Base-by-base conservation (phyloP, 2,329 filamentous ascomycete genomes). In the Amauroascus verrucosus region DNA sequence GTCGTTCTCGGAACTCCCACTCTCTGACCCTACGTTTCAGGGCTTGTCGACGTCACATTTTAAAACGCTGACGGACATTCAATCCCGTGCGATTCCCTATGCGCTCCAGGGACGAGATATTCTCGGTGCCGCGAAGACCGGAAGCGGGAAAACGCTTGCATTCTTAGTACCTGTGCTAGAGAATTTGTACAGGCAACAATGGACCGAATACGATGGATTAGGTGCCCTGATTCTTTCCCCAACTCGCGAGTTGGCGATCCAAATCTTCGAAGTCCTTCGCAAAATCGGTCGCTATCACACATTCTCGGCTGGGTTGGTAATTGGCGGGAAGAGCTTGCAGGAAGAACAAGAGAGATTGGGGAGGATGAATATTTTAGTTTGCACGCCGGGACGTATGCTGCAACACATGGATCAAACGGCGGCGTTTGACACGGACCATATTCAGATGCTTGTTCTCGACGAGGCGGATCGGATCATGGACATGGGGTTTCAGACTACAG, bases 391-490 rank as follows among this genome's bases (percentile, higher is more conserved):
- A 1, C 82, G 93, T 33, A 95, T 98, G 78, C 73, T 97, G 61
- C 93, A 98, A 70, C 93, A 98, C 69, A 76, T 98, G 63, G 91
- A 95, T 64, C 90, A 96, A 73, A 97, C 91, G 0, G 87, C 88
- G 0, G 83, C 85, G 16, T 86, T 98, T 65, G 88, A 91, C 59
- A 86, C 91, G 58, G 85, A 93, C 66, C 93, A 95, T 66, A 69
- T 98, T 58, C 88, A 95, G 71, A 86, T 98, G 67, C 74, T 98
- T 48, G 90, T 98, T 0, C 75, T 98, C 54, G 93, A 98, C 63
- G 93, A 98, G 69, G 93, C 93, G 2, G 93, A 98, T 68, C 82
- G 93, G 37, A 96, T 96, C 64, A 83, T 98, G 78, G 93, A 98
- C 65, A 93, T 97, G 88, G 93, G 93, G 4, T 98, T 98, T 67